Conservation (phyloP, 495 filamentous ascomycete species). For the Pyronema domesticum region DNA sequence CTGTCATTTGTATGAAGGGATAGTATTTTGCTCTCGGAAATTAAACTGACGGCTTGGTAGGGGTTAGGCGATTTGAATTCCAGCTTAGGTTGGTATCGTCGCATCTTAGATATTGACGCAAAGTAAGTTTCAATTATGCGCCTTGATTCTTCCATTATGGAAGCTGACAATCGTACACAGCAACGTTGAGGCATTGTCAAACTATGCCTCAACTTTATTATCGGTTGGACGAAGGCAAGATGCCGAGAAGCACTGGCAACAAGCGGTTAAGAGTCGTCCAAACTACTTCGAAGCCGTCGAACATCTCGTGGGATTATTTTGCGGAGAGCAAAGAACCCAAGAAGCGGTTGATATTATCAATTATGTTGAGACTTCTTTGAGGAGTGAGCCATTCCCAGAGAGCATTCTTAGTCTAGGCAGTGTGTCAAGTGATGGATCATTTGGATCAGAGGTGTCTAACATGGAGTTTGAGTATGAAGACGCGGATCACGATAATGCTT, state of each 20-base stretch:
- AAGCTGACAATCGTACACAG: conserved; percentile 31
- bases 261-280: conserved; percentile 63
- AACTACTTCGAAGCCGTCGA: conserved; percentile 94
- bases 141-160: neutral
- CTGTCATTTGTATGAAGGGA: conserved; percentile 51
- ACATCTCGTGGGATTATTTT: conserved; percentile 78
- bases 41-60: conserved; percentile 9
- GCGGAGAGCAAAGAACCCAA: conserved; percentile 58
- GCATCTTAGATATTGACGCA: conserved; percentile 63
- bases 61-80: conserved; percentile 68
- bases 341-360: conserved; percentile 84
- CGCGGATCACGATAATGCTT: conserved; percentile 27
- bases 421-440: conserved; percentile 32
- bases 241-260: conserved; percentile 71
- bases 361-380: conserved; percentile 63
- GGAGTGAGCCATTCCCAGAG: conserved; percentile 20
- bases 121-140: conserved; percentile 36
- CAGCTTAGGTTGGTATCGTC: conserved; percentile 74
- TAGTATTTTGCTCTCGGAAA: neutral
- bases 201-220: conserved; percentile 74
- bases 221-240: conserved; percentile 68
- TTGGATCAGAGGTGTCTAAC: conserved; percentile 8
- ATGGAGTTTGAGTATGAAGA: conserved; percentile 27
- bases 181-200: conserved; percentile 89
- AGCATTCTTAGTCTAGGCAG: conserved; percentile 38